Conservation (phyloP, 345 rosid species). For the Eucalyptus cladocalyx region DNA sequence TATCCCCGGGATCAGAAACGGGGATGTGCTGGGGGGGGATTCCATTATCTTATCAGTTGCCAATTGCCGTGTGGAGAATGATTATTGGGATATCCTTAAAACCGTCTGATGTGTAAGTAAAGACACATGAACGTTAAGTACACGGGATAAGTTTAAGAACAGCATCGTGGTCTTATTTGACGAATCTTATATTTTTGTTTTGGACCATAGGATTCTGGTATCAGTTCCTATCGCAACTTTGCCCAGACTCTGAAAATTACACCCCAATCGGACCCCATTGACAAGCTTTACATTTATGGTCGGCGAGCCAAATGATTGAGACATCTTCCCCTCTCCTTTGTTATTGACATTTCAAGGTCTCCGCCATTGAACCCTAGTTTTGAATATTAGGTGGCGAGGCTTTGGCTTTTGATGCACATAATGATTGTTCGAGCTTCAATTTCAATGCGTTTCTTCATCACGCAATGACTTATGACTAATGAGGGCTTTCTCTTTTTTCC, state of each 20-base stretch:
- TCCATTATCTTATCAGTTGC: neutral
- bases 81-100: neutral
- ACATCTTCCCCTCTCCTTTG: neutral
- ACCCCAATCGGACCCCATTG: slow-evolving; percentile 8
- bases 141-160: neutral
- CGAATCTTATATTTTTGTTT: neutral
- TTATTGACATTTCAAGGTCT: neutral
- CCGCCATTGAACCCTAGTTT: slow-evolving; percentile 1
- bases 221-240: neutral
- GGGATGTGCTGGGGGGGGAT: neutral
- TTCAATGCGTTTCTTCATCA: neutral
- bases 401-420: neutral
- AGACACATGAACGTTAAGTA: neutral
- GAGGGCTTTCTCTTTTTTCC: neutral
- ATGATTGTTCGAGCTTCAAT: neutral
- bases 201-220: slow-evolving; percentile 9
- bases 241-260: neutral
- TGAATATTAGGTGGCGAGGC: neutral
- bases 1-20: neutral
- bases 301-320: slow-evolving; percentile 27
- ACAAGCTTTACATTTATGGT: slow-evolving; percentile 21
- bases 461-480: neutral
- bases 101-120: neutral
- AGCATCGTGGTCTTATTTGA: neutral
- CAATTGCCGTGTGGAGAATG: neutral